Evolutionary conservation across 345 rosid species (phyloP), one percentile per base, ranked within the genome.

Genomic region (Eucalyptus melliodora): DNA sequence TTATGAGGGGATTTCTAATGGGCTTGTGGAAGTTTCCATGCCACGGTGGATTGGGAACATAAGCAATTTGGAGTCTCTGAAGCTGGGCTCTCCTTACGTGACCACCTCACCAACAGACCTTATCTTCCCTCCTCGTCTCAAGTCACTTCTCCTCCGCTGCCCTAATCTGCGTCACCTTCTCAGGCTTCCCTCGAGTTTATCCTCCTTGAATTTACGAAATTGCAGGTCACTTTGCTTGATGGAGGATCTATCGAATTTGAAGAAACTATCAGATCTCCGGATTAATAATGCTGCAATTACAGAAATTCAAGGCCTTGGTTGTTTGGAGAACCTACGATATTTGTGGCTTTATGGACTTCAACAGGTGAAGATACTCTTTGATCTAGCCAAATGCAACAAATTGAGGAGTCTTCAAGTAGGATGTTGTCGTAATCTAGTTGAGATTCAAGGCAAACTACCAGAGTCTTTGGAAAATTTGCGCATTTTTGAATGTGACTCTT

Each of bases 261-360:
- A 60, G 16, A 6, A 60, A 3, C 31, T 60, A 2, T 60, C 69
- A 60, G 27, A 16, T 60, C 31, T 60, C 16, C 0, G 0, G 4
- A 60, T 60, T 11, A 2, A 2, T 2, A 2, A 8, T 1, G 31
- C 16, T 4, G 16, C 31, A 12, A 1, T 60, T 60, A 16, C 13
- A 27, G 69, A 60, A 16, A 27, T 60, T 60, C 67, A 12, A 60
- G 67, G 67, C 67, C 67, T 60, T 60, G 67, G 8, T 60, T 12
- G 16, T 60, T 6, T 60, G 67, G 67, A 60, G 67, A 60, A 27
- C 67, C 67, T 60, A 27, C 31, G 1, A 60, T 2, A 27, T 12
- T 27, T 60, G 67, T 0, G 0, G 0, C 67, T 60, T 3, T 0
- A 1, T 7, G 0, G 0, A 0, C 31, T 60, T 60, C 4, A 7